Base-by-base conservation (phyloP, 306 rosid genomes). In the Acacia confusa region DNA sequence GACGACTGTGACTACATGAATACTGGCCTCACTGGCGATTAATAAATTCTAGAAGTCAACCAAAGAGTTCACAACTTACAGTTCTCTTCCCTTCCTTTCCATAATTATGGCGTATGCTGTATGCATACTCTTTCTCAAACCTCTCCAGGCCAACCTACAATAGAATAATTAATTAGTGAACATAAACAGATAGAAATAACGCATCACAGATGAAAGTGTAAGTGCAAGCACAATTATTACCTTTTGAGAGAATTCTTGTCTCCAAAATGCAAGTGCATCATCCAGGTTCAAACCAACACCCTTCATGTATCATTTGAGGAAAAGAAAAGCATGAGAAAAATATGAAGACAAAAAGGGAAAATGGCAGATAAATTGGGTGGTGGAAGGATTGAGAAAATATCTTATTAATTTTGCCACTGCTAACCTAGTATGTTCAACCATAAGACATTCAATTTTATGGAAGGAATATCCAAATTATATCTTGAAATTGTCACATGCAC, bases 191-290 rank as follows among this genome's bases (percentile, higher is more conserved):
- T 61, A 83, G 79, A 72, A 65, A 74, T 45, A 70, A 63, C 24
- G 72, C 60, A 72, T 32, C 52, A 34, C 28, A 44, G 11, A 50
- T 47, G 43, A 78, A 81, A 53, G 77, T 32, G 48, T n/a, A 71
- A 55, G 27, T 20, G 25, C 75, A 61, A 80, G 72, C 72, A 68
- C 57, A 80, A 63, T 34, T 13, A 79, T 83, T 79, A 92, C 99
- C 92, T 86, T 93, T 38, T 87, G 92, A 40, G 99, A 92, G 89
- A 95, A 93, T 90, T 93, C 99, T 6, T 90, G 87, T 88, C 87
- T 93, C 99, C 99, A 95, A 85, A 95, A 93, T 2, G 93, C 93
- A 88, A 95, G 92, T 40, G 99, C 93, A 78, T 95, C 99, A 68
- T 95, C 99, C 82, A 95, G 79, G 83, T 91, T 95, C 88, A 95